Evolutionary conservation across 305 asterid genomes (phyloP).

Genomic region (Fraxinus floribunda): DNA sequence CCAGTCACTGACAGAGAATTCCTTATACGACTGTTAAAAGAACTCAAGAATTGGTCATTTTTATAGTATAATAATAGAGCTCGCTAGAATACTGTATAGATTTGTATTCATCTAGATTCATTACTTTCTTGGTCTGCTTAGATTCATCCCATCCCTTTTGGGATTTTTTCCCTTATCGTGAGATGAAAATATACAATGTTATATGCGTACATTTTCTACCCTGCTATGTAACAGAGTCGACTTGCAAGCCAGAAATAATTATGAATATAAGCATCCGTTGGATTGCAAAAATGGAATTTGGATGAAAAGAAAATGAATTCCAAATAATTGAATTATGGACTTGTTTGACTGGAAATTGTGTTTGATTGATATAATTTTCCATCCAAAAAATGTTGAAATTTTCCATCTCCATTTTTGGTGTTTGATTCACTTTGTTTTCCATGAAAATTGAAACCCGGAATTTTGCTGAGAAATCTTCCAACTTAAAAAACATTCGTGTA

Average conservation of each 20-base stretch:
- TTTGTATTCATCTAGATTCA: not conserved
- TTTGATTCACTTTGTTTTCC: too few species aligned
- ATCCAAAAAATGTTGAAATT: too few species aligned
- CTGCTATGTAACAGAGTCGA: not conserved
- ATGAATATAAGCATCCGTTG: not conserved
- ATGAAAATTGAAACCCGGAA: not conserved
- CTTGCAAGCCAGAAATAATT: not conserved
- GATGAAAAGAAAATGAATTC: too few species aligned
- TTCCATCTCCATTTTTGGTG: too few species aligned
- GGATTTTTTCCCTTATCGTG: conserved; percentile 46
- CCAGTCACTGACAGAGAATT: conserved; percentile 39
- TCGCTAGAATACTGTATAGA: conserved; percentile 18
- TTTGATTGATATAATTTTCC: too few species aligned
- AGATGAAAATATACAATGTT: conserved; percentile 38
- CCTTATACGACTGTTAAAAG: conserved; percentile 42
- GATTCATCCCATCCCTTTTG: conserved; percentile 54
- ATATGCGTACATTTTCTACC: conserved; percentile 11
- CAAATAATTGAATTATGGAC: too few species aligned
- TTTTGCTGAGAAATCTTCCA: not conserved
- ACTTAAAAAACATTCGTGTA: not conserved
- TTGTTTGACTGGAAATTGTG: too few species aligned
- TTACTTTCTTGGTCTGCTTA: conserved; percentile 8
- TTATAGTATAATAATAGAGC: not conserved
- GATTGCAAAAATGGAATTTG: too few species aligned
- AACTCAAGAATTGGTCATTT: not conserved